Conservation (phyloP, 2,329 filamentous ascomycete species). For the Hymenotorrendiella dingleyae region DNA sequence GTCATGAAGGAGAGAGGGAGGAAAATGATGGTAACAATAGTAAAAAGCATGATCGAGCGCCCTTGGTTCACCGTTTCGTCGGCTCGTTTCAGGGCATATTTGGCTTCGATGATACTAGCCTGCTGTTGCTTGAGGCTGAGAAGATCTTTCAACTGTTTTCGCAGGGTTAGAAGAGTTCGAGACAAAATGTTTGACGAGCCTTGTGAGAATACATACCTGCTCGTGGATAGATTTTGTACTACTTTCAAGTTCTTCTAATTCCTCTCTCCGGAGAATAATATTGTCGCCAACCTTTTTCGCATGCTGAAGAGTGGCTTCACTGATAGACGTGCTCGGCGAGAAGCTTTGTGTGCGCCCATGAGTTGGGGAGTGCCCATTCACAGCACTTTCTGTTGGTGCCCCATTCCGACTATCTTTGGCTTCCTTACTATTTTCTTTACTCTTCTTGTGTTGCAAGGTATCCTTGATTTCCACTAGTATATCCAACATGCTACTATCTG, state of each 20-base stretch:
- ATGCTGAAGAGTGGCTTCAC: constrained; percentile 1
- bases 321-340: background rate
- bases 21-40: constrained; percentile 19
- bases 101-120: constrained; percentile 39
- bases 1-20: constrained; percentile 18
- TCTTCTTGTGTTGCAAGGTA: background rate
- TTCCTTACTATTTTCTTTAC: background rate
- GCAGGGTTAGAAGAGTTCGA: too few species aligned
- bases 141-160: constrained; percentile 28
- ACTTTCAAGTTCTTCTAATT: constrained; percentile 3
- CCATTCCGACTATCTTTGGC: background rate
- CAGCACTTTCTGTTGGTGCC: background rate
- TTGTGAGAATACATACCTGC: background rate
- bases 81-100: constrained; percentile 34
- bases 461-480: constrained; percentile 3
- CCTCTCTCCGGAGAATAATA: background rate
- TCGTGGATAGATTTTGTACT: background rate
- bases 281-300: constrained; percentile 1
- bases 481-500: background rate
- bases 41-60: constrained; percentile 16
- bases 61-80: constrained; percentile 38
- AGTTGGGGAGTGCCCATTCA: background rate
- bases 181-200: too few species aligned
- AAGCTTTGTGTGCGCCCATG: background rate
- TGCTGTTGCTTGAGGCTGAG: constrained; percentile 41